Evolutionary conservation across 306 rosid genomes (phyloP).

Genomic region (Macrotyloma uniflorum): DNA sequence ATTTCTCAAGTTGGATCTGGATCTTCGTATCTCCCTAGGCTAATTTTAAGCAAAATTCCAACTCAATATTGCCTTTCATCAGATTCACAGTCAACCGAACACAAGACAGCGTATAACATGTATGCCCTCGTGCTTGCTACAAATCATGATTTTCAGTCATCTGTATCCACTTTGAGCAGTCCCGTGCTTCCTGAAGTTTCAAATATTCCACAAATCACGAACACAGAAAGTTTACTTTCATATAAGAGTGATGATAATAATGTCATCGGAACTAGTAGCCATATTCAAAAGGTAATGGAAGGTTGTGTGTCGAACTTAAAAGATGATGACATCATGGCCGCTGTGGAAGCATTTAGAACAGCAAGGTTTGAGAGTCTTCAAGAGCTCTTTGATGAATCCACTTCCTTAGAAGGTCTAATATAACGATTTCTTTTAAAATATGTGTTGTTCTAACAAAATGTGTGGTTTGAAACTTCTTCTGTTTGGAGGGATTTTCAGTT

Average conservation of each 20-base stretch:
- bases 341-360: not conserved
- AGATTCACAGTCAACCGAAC: not conserved
- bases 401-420: too few species aligned
- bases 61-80: constrained; percentile 1
- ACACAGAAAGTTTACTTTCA: not conserved
- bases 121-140: constrained; percentile 34
- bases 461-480: too few species aligned
- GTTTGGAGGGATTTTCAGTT: too few species aligned
- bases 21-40: not conserved
- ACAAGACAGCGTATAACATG: not conserved
- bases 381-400: not conserved
- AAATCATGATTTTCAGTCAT: constrained; percentile 16
- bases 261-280: not conserved
- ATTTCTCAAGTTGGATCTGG: not conserved
- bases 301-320: not conserved
- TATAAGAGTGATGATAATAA: not conserved
- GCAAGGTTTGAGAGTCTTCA: not conserved
- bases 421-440: too few species aligned
- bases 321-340: not conserved
- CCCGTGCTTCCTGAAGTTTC: not conserved
- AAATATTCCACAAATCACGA: too few species aligned
- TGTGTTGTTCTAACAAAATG: too few species aligned
- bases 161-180: constrained; percentile 35
- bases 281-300: not conserved
- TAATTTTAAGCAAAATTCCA: constrained; percentile 22